These are phyloP conservation scores for Phytophthora fragariaefolia DNA, from an alignment of 352 stramenopile genomes.

Conservation along the genomic window DNA sequence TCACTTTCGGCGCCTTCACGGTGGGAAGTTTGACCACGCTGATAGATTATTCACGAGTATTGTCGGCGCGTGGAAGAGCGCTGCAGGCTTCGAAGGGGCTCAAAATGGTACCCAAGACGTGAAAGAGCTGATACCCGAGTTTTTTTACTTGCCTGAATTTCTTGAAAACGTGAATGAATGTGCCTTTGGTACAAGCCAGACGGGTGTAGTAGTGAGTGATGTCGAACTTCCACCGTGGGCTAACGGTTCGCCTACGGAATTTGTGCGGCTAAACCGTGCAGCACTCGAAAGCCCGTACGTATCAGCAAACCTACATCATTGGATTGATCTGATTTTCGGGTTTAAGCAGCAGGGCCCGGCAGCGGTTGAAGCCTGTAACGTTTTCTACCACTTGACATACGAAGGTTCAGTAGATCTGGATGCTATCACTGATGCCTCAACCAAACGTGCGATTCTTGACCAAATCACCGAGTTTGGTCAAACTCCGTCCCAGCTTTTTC, in stretches of 20 bases:
- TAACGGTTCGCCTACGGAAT: conserved; percentile 92
- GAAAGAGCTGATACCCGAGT: conserved; percentile 99
- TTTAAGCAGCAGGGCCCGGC: conserved; percentile 94
- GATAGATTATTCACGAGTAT: conserved; percentile 98
- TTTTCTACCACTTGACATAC: conserved; percentile 99
- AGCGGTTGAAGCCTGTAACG: conserved; percentile 95
- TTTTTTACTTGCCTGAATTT: conserved; percentile 96
- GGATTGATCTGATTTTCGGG: conserved; percentile 99
- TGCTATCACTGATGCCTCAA: conserved; percentile 58
- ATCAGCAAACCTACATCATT: conserved; percentile 96
- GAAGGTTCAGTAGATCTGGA: conserved; percentile 98
- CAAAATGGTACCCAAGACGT: conserved; percentile 94
- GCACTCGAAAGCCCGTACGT: conserved; percentile 97
- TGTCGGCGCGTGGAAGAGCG: conserved; percentile 91
- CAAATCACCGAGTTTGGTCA: conserved; percentile 99
- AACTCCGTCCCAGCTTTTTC: conserved; percentile 95
- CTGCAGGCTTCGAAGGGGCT: conserved; percentile 62
- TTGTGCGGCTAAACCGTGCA: conserved; percentile 95
- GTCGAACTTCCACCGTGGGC: conserved; percentile 95
- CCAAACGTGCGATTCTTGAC: conserved; percentile 88
- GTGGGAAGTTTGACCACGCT: conserved; percentile 97
- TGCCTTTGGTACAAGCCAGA: conserved; percentile 92
- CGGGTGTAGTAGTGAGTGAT: conserved; percentile 88
- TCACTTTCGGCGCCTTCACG: conserved; percentile 94
- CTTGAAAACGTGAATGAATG: conserved; percentile 96